phyloP scores from a whole-genome alignment of 2,329 filamentous ascomycete genomes.

The Chrysoporthe austroafricana region DNA sequence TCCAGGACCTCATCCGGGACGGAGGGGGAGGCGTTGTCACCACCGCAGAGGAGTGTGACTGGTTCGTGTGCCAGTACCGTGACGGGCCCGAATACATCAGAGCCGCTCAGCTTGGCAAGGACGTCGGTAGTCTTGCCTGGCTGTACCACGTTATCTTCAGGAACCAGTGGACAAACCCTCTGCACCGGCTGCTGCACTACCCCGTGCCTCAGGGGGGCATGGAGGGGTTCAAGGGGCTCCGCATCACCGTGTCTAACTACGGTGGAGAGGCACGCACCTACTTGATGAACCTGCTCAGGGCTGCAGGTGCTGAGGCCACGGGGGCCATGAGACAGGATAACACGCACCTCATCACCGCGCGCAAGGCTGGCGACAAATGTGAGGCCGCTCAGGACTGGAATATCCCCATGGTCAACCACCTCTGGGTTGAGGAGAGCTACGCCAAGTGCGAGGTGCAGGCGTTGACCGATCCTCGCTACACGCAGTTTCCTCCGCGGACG shows the following conservation, averaged over 20 bases:
- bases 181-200: slow-evolving; percentile 85
- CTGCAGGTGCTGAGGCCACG: slow-evolving; percentile 85
- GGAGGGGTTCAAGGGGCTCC: slow-evolving; percentile 74
- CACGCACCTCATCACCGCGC: slow-evolving; percentile 91
- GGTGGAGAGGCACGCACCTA: slow-evolving; percentile 92
- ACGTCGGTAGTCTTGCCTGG: slow-evolving; percentile 93
- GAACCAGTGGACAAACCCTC: slow-evolving; percentile 85
- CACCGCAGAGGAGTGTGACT: slow-evolving; percentile 72
- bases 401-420: slow-evolving; percentile 86
- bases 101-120: slow-evolving; percentile 76
- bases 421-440: slow-evolving; percentile 98
- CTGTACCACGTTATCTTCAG: slow-evolving; percentile 88
- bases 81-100: slow-evolving; percentile 77
- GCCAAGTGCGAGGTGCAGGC: slow-evolving; percentile 80
- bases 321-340: slow-evolving; percentile 96
- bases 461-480: slow-evolving; percentile 75
- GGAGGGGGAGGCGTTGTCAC: slow-evolving; percentile 73
- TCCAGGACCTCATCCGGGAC: slow-evolving; percentile 70
- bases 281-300: slow-evolving; percentile 86
- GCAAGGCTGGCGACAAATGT: slow-evolving; percentile 89
- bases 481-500: slow-evolving; percentile 83
- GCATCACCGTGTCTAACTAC: slow-evolving; percentile 94
- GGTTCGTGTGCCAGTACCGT: slow-evolving; percentile 86
- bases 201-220: slow-evolving; percentile 79
- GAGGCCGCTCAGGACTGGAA: slow-evolving; percentile 91